These are phyloP conservation scores for Angomonas ambiguus DNA, from an alignment of 208 protist species.

Conservation along the genomic window DNA sequence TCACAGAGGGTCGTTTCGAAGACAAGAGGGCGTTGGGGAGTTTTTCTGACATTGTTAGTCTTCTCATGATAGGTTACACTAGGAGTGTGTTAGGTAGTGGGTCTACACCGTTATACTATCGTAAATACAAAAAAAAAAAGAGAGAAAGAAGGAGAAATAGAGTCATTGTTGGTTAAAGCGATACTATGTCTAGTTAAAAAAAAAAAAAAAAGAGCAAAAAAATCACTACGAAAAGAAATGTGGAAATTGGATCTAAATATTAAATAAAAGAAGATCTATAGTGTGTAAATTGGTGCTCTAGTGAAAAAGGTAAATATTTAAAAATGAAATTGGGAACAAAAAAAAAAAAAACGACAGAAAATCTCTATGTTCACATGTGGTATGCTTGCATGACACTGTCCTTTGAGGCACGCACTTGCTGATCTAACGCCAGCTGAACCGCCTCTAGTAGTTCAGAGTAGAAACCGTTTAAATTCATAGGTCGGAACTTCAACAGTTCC, in stretches of 20 bases:
- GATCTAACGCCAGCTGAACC: conserved; percentile 52
- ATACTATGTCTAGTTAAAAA: conserved; percentile 6
- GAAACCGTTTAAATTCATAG: conserved; percentile 60
- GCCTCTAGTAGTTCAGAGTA: conserved; percentile 57
- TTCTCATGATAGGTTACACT: neutral
- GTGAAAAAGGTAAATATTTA: no score
- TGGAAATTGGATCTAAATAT: conserved; percentile 6
- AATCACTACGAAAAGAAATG: conserved; percentile 1
- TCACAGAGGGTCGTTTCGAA: neutral
- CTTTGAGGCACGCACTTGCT: conserved; percentile 40
- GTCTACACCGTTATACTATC: neutral
- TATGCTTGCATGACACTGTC: conserved; percentile 40
- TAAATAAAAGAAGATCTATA: neutral
- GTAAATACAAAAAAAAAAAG: neutral
- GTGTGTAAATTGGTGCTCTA: neutral
- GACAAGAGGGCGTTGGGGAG: neutral
- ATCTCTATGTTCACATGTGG: conserved; percentile 26
- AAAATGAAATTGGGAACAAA: conserved; percentile 11
- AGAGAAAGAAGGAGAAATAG: neutral
- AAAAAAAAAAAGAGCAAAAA: conserved; percentile 14
- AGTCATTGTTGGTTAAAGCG: neutral
- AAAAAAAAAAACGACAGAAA: conserved; percentile 14
- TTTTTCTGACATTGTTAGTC: neutral
- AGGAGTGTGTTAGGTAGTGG: no score
- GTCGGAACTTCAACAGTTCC: conserved; percentile 42